Conservation (phyloP, 2,329 filamentous ascomycete genomes). For the Sporothrix phasma region DNA sequence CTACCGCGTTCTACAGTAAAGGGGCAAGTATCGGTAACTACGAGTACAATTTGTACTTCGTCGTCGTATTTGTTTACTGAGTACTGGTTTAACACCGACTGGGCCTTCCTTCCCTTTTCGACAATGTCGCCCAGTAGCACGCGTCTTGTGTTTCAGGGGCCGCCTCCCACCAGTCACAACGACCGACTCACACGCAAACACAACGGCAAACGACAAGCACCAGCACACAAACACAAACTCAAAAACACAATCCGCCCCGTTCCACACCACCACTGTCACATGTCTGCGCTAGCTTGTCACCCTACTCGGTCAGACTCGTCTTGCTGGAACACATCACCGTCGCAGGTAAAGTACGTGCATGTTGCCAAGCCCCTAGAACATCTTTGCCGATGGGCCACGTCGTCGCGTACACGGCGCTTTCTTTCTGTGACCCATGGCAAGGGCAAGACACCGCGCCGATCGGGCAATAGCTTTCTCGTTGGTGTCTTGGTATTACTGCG, state of each 20-base stretch:
- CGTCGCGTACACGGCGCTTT: not conserved
- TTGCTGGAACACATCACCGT: not conserved
- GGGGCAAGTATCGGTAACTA: not conserved
- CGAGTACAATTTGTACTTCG: too few species aligned
- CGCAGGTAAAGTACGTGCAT: slow-evolving; percentile 8
- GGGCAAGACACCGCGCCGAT: not conserved
- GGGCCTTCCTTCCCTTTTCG: not conserved
- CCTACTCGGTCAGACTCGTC: not conserved
- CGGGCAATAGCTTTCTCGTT: not conserved
- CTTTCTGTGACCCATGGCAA: not conserved
- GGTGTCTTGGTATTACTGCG: not conserved
- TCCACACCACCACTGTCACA: not conserved
- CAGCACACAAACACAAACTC: not conserved
- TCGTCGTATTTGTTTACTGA: not conserved
- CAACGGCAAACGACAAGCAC: not conserved
- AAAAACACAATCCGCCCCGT: not conserved
- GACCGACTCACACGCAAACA: not conserved
- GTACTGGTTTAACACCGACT: not conserved
- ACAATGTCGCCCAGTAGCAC: not conserved
- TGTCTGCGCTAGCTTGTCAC: not conserved
- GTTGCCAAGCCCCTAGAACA: slow-evolving; percentile 8
- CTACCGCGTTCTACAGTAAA: not conserved
- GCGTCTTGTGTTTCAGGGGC: slow-evolving; percentile 8
- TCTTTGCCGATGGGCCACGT: slow-evolving; percentile 6
- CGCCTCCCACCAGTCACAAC: not conserved